Evolutionary conservation across 352 stramenopile genomes (phyloP), one percentile per base, ranked within the genome.

Genomic region (Phytopythium montanum): DNA sequence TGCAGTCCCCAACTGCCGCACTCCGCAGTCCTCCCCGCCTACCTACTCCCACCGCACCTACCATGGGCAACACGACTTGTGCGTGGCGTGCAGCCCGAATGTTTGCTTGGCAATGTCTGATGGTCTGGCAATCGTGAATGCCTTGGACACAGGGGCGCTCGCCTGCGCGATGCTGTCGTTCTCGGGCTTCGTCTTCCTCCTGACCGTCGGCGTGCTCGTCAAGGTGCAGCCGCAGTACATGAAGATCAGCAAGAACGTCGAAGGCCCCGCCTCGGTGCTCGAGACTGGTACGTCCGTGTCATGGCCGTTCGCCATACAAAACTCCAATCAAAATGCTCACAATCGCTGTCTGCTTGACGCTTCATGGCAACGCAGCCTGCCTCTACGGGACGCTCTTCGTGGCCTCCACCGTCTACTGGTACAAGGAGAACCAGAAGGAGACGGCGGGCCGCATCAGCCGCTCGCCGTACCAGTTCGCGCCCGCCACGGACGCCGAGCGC

Each of bases 201-300:
- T 85, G 7, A 51, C 71, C 16, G 69, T 95, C 46, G 85, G 71
- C 19, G 57, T 91, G 28, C 64, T 95, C 4, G 74, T 95, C 45
- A 74, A 90, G 61, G 65, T 81, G 41, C 85, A 95, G 60, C 85
- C 85, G 12, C 65, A 95, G 64, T 95, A 92, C 70, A 82, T 95
- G 69, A 92, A 93, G 69, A 76, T 90, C 16, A 70, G 78, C 71
- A 90, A 89, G 64, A 83, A 77, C 49, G 77, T 90, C 29, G 70
- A 74, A 48, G 74, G 74, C 19, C 70, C 85, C 10, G 60, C 68
- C n/a, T 75, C 85, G 46, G 77, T 95, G 23, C 88, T 89, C 50
- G 81, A 90, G 57, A 81, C 79, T 14, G 69, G 71, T 81, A 58
- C 21, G 62, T 41, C 33, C 33, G 33, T 12, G 5, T 12, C 33